Evolutionary conservation across 148 eudicot genomes (phyloP).

Genomic region (Drosera capensis): DNA sequence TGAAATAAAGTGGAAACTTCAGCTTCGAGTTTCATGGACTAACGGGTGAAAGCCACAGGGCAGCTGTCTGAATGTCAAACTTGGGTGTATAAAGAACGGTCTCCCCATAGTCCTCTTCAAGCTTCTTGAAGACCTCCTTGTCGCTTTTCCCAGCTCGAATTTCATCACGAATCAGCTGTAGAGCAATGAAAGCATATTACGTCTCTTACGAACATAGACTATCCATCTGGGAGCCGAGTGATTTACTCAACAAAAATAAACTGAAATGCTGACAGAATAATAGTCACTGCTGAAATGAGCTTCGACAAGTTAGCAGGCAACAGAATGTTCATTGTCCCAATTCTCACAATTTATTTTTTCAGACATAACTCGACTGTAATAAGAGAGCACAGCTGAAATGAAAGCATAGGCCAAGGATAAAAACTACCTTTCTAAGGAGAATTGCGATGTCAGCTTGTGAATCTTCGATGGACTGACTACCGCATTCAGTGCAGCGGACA

Average conservation of each 20-base stretch:
- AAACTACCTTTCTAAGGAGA: conserved; percentile 68
- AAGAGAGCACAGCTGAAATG: neutral
- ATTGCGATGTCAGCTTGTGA: conserved; percentile 95
- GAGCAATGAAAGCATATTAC: conserved; percentile 8
- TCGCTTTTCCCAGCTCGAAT: conserved; percentile 71
- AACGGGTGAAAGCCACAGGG: conserved; percentile 87
- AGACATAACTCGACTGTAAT: neutral
- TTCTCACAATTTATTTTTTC: neutral
- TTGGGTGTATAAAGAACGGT: conserved; percentile 80
- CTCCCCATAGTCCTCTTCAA: conserved; percentile 82
- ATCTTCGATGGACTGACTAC: conserved; percentile 96
- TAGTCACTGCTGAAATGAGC: too few relatives aligned
- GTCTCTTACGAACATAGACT: neutral
- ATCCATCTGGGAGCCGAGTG: neutral
- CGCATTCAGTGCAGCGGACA: conserved; percentile 88
- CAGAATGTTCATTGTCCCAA: neutral
- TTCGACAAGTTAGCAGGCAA: neutral
- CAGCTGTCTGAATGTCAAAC: conserved; percentile 91
- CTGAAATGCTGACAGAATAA: neutral
- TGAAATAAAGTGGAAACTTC: neutral
- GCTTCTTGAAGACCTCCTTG: conserved; percentile 82
- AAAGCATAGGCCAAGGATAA: neutral
- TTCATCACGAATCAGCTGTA: conserved; percentile 90
- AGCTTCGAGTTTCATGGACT: conserved; percentile 13
- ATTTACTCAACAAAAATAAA: neutral